Conservation (phyloP, 2,329 filamentous ascomycete genomes). For the Graphiopsis chlorocephala region DNA sequence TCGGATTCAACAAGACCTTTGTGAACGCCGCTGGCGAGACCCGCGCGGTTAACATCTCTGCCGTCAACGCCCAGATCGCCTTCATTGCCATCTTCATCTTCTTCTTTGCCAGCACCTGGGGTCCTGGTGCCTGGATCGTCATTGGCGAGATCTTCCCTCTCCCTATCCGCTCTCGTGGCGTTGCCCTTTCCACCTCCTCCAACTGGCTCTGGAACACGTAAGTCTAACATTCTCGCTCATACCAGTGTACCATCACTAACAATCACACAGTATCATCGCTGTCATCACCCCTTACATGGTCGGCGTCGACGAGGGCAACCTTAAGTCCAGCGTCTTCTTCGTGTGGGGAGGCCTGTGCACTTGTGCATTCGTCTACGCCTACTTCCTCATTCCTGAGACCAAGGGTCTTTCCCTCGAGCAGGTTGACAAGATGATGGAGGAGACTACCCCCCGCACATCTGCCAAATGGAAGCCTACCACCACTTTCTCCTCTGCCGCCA, state of each 20-base stretch:
- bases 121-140: slow-evolving; percentile 67
- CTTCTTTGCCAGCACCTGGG: slow-evolving; percentile 89
- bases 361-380: slow-evolving; percentile 60
- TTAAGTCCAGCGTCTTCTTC: slow-evolving; percentile 44
- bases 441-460: slow-evolving; percentile 73
- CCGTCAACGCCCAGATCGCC: slow-evolving; percentile 67
- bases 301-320: slow-evolving; percentile 53
- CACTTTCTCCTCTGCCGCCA: slow-evolving; percentile 35
- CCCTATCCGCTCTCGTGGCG: slow-evolving; percentile 82
- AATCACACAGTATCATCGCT: slow-evolving; percentile 45
- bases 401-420: slow-evolving; percentile 70
- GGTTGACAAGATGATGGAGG: slow-evolving; percentile 85
- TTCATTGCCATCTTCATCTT: slow-evolving; percentile 93
- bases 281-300: slow-evolving; percentile 68
- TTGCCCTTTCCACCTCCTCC: slow-evolving; percentile 79
- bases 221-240: slow-evolving; percentile 6
- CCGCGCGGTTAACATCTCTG: slow-evolving; percentile 44
- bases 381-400: slow-evolving; percentile 62
- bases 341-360: slow-evolving; percentile 42
- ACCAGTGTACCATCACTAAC: slow-evolving; percentile 7
- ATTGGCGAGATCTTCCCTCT: slow-evolving; percentile 91
- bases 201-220: slow-evolving; percentile 75
- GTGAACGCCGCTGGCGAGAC: slow-evolving; percentile 33
- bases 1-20: slow-evolving; percentile 37
- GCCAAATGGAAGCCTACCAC: slow-evolving; percentile 57